Evolutionary conservation across 768 basidiomycete genomes (phyloP), one percentile per base, ranked within the genome.

Genomic region (Infundibulicybe gibba): DNA sequence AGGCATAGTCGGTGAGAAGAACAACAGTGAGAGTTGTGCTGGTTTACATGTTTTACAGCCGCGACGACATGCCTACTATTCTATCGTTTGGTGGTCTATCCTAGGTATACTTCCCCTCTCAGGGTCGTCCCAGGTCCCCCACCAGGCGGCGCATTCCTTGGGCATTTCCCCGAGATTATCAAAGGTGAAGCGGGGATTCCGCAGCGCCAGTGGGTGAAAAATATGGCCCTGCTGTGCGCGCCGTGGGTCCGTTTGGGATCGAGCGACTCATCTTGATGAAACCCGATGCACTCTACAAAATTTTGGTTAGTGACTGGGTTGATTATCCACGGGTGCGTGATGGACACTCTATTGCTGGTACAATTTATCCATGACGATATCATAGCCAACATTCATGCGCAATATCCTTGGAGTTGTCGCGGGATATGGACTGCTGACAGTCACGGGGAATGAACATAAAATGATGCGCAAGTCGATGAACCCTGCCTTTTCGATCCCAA

Each of bases 401-500:
- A 60, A 71, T 45, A 58, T 69, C 2, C 55, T 76, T 4, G 75
- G 72, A 3, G 50, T 70, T 4, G 67, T 70, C 3, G 65, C 72
- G 8, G 74, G 75, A 0, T 67, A 72, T 54, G 76, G 76, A 1
- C 59, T 77, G 1, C 55, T 77, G 38, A 76, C 76, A 0, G 69
- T 73, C 14, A 77, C 74, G 1, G 75, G 77, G 5, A 63, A 70
- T 32, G 72, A 72, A 30, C 76, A 77, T 52, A 75, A 67, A 49
- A 67, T 67, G 42, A 74, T 79, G 72, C 71, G 74, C 32, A 75
- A 68, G 51, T 64, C 65, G 1, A 76, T 79, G 72, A 77, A 74
- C 43, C 75, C 77, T 1, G 77, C 77, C 0, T 77, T 79, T 52
- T 75, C 75, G 0, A 62, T 77, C 19, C 60, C 68, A 2, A 76